Base-by-base conservation (phyloP, 352 stramenopile species). In the Nothophytophthora sp. region DNA sequence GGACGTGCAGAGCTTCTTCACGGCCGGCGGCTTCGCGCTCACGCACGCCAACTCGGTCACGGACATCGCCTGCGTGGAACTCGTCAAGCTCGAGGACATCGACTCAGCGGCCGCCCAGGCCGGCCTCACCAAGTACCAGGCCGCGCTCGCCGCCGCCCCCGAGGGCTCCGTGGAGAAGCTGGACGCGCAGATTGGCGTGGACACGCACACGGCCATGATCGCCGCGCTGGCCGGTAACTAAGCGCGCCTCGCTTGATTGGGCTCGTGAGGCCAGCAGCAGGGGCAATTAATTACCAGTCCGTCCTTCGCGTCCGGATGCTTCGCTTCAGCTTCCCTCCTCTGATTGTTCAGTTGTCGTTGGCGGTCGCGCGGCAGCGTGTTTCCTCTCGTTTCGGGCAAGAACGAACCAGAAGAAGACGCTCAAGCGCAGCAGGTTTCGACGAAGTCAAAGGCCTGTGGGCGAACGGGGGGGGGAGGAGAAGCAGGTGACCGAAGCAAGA, bases 1-100 rank as follows among this genome's bases (percentile, higher is more conserved):
- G 69, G 79, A 92, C 40, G 72, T 94, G 29, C 94, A 99, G 73
- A 98, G 96, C 70, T 99, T 98, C 79, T 99, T 99, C 81, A 97
- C 98, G 50, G 81, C 93, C 28, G 96, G 96, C 56, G 97, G 97
- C 60, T 99, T 99, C 61, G 93, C 97, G 30, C 74, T 99, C 55
- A 99, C 96, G 44, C 95, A 99, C 76, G 85, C 86, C 45, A 94
- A 98, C 73, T 98, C 93, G 48, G 76, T 91, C 38, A 99, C 96
- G 39, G 97, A 99, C 76, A 98, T 99, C 70, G 78, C 96, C 27
- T 98, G 92, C 68, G 94, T 97, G 38, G 96, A 99, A 73, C 90
- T 97, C 46, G 90, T 98, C 55, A 98, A 98, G 69, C 56, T 99
- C 34, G 95, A 99, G 60, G 97, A 99, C 69, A 85, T 99, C 51